Evolutionary conservation across 441 rosid species (phyloP).

Genomic region (Daphne laureola): DNA sequence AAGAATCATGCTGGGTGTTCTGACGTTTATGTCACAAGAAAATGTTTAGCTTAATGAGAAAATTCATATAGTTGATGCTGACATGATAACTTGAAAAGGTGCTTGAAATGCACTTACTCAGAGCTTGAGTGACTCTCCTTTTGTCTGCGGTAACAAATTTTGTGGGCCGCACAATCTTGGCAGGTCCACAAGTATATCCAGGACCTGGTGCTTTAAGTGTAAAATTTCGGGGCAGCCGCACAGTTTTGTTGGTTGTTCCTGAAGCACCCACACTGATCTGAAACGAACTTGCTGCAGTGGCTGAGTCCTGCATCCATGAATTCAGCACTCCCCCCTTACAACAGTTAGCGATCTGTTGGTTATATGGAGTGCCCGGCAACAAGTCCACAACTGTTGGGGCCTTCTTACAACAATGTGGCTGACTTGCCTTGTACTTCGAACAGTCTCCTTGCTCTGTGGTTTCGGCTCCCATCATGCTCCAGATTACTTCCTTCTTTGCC

Average conservation of each 20-base stretch:
- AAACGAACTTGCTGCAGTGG: constrained; percentile 49
- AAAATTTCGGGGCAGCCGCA: constrained; percentile 54
- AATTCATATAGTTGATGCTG: not conserved
- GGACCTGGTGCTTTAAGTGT: constrained; percentile 67
- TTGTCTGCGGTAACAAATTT: constrained; percentile 34
- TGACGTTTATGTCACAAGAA: too few species aligned
- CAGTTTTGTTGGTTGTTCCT: constrained; percentile 62
- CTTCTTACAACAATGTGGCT: constrained; percentile 61
- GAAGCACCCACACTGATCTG: constrained; percentile 66
- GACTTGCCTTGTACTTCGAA: constrained; percentile 50
- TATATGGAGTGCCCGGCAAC: constrained; percentile 52
- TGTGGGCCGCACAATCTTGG: constrained; percentile 52
- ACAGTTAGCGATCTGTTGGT: constrained; percentile 55
- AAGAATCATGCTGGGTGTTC: too few species aligned
- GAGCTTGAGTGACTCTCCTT: constrained; percentile 61
- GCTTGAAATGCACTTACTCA: constrained; percentile 35
- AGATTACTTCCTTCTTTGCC: constrained; percentile 66
- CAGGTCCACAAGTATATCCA: constrained; percentile 71
- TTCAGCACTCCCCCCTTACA: constrained; percentile 54
- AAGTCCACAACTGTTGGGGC: constrained; percentile 51
- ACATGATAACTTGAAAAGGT: not conserved
- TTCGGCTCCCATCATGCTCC: constrained; percentile 54
- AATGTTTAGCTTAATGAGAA: too few species aligned
- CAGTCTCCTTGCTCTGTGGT: constrained; percentile 72
- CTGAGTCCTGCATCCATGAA: constrained; percentile 51